Evolutionary conservation across 2,329 filamentous ascomycete species (phyloP), one percentile per base, ranked within the genome.

Genomic region (Fusarium oligoseptatum): DNA sequence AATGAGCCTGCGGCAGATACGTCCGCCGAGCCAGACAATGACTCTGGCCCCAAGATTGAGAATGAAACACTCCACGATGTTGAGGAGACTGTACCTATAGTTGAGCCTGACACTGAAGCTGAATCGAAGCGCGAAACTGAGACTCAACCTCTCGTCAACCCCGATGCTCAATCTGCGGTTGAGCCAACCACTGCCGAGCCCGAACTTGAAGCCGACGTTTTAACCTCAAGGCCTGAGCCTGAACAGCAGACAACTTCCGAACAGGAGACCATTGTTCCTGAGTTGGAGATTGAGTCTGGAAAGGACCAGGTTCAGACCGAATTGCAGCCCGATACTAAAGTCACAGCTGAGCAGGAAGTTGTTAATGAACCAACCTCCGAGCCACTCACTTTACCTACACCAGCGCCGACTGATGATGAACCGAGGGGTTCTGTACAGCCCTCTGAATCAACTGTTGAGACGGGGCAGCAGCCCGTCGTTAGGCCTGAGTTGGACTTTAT

Each of bases 81-180:
- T 64, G 69, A 77, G 69, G 74, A 80, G 71, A 72, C 68, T 70
- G 78, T 81, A 69, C 73, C 68, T 75, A 72, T 76, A 77, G 61
- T 76, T 76, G 75, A 78, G 70, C 73, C 73, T 74, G 71, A 78
- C 66, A 75, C 75, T 77, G 76, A 77, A 78, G 75, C 64, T 79
- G 77, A 79, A 78, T 71, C 77, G 60, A 76, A 79, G 73, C 72
- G 66, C 64, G 68, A 78, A 76, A 70, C 72, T 71, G 74, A 77
- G 64, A 76, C 66, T 64, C 76, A 77, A 76, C 65, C 69, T 72
- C 48, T 70, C 67, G 69, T 67, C 67, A 64, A 68, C 56, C 56
- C 58, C 62, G 64, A 68, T 67, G 64, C 27, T 61, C 67, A 68
- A 72, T 57, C 61, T 66, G 45, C 66, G 63, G 63, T 70, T 56